phyloP scores from a whole-genome alignment of 257 asterid genomes.

The Sherardia arvensis region DNA sequence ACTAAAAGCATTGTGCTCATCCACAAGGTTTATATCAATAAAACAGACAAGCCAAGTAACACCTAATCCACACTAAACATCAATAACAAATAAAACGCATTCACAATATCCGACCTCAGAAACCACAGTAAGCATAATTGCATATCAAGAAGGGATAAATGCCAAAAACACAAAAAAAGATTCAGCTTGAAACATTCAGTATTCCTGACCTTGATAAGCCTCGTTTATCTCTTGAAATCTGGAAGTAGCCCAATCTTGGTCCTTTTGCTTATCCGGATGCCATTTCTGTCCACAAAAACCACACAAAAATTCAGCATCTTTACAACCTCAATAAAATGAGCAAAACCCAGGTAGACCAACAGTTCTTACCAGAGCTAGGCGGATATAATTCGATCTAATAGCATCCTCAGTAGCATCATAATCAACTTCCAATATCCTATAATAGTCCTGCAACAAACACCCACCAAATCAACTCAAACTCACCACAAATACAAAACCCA shows the following conservation, averaged over 20 bases:
- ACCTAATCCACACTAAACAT: not conserved
- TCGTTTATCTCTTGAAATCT: constrained; percentile 87
- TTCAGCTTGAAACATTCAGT: not conserved
- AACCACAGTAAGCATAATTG: not conserved
- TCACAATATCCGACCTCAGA: no score
- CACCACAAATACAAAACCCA: not conserved
- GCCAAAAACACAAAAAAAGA: not conserved
- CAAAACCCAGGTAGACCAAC: not conserved
- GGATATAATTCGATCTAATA: constrained; percentile 78
- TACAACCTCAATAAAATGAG: not conserved
- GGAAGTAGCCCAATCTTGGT: constrained; percentile 50
- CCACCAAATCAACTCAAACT: not conserved
- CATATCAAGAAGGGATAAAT: not conserved
- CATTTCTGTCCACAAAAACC: constrained; percentile 52
- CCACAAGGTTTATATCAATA: not conserved
- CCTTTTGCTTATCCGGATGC: constrained; percentile 94
- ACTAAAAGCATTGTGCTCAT: no score
- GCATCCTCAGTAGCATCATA: constrained; percentile 84
- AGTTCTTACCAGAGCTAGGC: constrained; percentile 75
- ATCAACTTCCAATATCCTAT: constrained; percentile 74
- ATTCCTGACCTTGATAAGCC: constrained; percentile 66
- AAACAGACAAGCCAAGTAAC: not conserved
- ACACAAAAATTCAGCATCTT: not conserved
- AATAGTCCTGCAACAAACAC: constrained; percentile 50
- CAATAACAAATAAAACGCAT: not conserved